A percentile compares a stretch with the other conserved stretches of the same genome.
These are phyloP conservation scores for Cucurbita pepo DNA, from an alignment of 306 rosid species.

Conservation along the genomic window DNA sequence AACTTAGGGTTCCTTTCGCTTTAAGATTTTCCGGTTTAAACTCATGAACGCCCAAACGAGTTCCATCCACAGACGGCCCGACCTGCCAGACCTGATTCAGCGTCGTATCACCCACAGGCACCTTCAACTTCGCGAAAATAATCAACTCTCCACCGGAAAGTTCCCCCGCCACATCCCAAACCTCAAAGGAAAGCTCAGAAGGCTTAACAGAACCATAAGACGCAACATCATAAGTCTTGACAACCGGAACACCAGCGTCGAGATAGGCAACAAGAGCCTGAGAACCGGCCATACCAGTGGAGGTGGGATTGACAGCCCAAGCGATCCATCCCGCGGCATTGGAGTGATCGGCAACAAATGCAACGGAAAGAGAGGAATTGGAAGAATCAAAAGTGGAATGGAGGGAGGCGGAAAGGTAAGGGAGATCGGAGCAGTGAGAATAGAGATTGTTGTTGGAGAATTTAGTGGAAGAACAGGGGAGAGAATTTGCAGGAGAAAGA, in stretches of 20 bases:
- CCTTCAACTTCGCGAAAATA: conserved; percentile 25
- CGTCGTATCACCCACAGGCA: conserved; percentile 19
- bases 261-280: conserved; percentile 38
- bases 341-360: conserved; percentile 27
- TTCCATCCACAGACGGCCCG: conserved; percentile 23
- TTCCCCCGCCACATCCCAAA: conserved; percentile 18
- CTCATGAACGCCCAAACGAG: background rate
- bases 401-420: conserved; percentile 26
- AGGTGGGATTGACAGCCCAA: conserved; percentile 61
- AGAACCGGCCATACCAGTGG: conserved; percentile 34
- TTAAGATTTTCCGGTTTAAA: background rate
- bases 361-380: conserved; percentile 48
- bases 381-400: conserved; percentile 41
- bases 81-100: conserved; percentile 60
- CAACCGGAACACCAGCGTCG: background rate
- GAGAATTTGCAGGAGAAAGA: conserved; percentile 20
- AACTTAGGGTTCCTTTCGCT: conserved; percentile 12
- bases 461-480: conserved; percentile 26
- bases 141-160: conserved; percentile 7
- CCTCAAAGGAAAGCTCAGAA: conserved; percentile 12
- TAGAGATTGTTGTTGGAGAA: conserved; percentile 18
- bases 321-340: conserved; percentile 36
- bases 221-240: conserved; percentile 24
- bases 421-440: conserved; percentile 42
- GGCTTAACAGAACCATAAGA: background rate